Percentiles rank a stretch among this genome's conserved stretches.
Evolutionary conservation across 768 basidiomycete species (phyloP).

Genomic region (Tremella fuciformis): DNA sequence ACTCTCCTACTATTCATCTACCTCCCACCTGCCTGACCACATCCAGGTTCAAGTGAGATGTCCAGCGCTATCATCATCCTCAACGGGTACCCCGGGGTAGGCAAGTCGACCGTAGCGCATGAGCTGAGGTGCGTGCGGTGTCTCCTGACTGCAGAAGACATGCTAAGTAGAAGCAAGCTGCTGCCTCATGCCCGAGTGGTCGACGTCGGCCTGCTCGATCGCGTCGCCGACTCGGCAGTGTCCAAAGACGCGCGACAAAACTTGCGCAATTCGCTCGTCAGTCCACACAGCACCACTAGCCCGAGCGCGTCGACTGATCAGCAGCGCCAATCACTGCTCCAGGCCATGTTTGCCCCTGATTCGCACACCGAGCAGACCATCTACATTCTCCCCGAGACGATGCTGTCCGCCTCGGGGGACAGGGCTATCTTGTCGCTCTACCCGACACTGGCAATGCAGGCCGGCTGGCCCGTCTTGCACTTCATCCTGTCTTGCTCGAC

Average conservation of each 20-base stretch:
- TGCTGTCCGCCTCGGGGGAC: constrained; percentile 5
- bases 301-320: neutral
- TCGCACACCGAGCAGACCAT: constrained; percentile 6
- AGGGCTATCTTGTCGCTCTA: constrained; percentile 4
- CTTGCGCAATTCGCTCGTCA: constrained; percentile 2
- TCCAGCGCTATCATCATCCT: neutral
- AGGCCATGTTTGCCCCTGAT: constrained; percentile 4
- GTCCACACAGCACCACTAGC: neutral
- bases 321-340: constrained; percentile 11
- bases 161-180: constrained; percentile 5
- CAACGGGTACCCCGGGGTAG: constrained; percentile 12
- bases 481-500: constrained; percentile 14
- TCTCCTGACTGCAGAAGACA: neutral
- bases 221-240: neutral
- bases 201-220: constrained; percentile 6
- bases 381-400: constrained; percentile 13
- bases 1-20: too few species aligned
- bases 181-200: constrained; percentile 11
- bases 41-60: neutral
- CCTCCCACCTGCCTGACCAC: too few species aligned
- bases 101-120: constrained; percentile 11
- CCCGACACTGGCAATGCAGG: neutral
- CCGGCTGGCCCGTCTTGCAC: constrained; percentile 10
- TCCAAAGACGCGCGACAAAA: constrained; percentile 1
- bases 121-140: constrained; percentile 11